phyloP scores from a whole-genome alignment of 306 rosid genomes.

The Sphenostylis stenocarpa region DNA sequence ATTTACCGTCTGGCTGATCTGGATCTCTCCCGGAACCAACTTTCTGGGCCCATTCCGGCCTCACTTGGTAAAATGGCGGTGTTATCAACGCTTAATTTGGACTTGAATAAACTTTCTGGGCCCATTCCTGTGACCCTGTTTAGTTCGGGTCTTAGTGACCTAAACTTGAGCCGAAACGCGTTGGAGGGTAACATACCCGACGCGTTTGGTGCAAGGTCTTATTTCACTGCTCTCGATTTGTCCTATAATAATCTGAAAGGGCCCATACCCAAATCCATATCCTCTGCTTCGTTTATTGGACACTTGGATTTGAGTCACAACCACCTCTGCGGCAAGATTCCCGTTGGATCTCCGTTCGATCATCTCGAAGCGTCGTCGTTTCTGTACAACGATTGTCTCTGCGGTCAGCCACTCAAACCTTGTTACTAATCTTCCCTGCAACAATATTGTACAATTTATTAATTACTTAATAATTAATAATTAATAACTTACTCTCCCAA shows the following conservation, averaged over 20 bases:
- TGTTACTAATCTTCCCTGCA: constrained; percentile 38
- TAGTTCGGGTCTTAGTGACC: constrained; percentile 58
- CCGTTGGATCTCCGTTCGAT: constrained; percentile 80
- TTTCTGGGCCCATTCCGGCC: constrained; percentile 65
- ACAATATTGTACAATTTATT: neutral
- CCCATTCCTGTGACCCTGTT: constrained; percentile 57
- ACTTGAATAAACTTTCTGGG: constrained; percentile 61
- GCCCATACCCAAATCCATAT: constrained; percentile 57
- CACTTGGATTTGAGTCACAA: constrained; percentile 96
- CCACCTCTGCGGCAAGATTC: constrained; percentile 81
- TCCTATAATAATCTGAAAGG: constrained; percentile 66
- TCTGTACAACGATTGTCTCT: constrained; percentile 73
- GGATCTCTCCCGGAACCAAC: constrained; percentile 69
- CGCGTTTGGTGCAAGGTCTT: constrained; percentile 60
- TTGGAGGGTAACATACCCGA: constrained; percentile 63
- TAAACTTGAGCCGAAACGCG: constrained; percentile 67
- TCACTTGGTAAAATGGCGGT: constrained; percentile 82
- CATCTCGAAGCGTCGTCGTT: constrained; percentile 91
- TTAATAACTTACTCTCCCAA: neutral
- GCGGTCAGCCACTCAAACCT: constrained; percentile 84
- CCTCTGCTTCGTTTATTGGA: constrained; percentile 67
- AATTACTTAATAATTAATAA: neutral
- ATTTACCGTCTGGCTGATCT: constrained; percentile 89
- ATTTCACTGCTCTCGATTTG: constrained; percentile 75
- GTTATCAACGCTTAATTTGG: constrained; percentile 65